phyloP scores from a whole-genome alignment of 352 stramenopile genomes.

The Phytophthora hybrid region DNA sequence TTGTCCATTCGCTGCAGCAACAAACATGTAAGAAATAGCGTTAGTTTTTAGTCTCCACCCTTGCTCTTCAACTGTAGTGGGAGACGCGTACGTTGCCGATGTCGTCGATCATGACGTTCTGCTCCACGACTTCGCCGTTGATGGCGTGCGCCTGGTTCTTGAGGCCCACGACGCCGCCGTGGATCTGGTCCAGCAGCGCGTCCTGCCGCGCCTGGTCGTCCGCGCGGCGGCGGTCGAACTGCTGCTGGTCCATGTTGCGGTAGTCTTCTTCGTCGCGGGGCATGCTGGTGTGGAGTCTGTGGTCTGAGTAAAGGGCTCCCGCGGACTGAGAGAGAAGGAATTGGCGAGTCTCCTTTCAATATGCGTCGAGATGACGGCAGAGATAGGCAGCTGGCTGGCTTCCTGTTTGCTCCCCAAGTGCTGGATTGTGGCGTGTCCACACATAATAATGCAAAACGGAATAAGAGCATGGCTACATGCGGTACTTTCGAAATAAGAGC shows the following conservation, averaged over 20 bases:
- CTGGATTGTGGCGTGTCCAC: constrained; percentile 26
- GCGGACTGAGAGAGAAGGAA: constrained; percentile 25
- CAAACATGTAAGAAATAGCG: constrained; percentile 14
- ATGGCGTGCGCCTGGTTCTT: constrained; percentile 88
- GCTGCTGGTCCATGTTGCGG: constrained; percentile 76
- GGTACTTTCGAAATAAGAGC: constrained; percentile 4
- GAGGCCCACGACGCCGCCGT: constrained; percentile 76
- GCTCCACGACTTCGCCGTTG: constrained; percentile 85
- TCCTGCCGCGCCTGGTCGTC: constrained; percentile 75
- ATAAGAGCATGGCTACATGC: constrained; percentile 5
- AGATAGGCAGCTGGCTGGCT: constrained; percentile 40
- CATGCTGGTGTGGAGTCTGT: constrained; percentile 15
- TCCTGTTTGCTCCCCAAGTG: constrained; percentile 30
- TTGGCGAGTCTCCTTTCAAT: constrained; percentile 8
- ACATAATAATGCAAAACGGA: not conserved
- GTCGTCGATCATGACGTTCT: constrained; percentile 87
- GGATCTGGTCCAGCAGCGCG: constrained; percentile 79
- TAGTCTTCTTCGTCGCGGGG: constrained; percentile 57
- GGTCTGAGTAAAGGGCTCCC: not conserved
- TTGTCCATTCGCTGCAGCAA: constrained; percentile 68
- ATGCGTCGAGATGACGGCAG: constrained; percentile 37
- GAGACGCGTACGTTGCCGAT: constrained; percentile 64
- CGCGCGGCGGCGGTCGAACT: constrained; percentile 63
- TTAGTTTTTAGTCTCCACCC: constrained; percentile 16
- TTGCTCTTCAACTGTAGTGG: not conserved